Conservation (phyloP, 2,329 filamentous ascomycete species). For the Macroventuria anomochaeta region DNA sequence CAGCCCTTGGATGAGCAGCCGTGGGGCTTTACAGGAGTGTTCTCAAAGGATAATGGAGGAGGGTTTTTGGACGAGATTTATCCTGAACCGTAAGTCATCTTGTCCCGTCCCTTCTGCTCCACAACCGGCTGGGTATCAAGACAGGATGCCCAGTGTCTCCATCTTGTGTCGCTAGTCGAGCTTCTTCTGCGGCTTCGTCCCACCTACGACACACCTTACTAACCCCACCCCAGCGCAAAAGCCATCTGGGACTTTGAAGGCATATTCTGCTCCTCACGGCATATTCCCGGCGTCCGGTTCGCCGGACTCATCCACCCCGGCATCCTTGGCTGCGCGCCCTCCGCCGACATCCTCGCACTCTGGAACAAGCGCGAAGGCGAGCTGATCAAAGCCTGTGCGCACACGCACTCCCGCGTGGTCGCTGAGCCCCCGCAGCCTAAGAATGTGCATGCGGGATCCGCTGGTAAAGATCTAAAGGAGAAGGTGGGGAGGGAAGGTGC, state of each 20-base stretch:
- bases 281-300: conserved; percentile 77
- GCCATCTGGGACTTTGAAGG: conserved; percentile 81
- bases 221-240: conserved; percentile 61
- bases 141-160: too few species aligned
- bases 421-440: conserved; percentile 75
- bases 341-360: conserved; percentile 73
- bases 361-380: conserved; percentile 88
- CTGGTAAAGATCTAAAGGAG: conserved; percentile 63
- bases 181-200: too few species aligned
- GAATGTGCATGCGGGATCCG: conserved; percentile 76
- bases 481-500: conserved; percentile 81
- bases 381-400: conserved; percentile 71
- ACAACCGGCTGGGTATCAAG: too few species aligned
- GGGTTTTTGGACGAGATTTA: conserved; percentile 90
- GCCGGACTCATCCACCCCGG: conserved; percentile 90
- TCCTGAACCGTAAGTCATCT: conserved; percentile 73
- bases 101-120: too few species aligned
- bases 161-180: too few species aligned
- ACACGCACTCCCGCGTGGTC: conserved; percentile 69
- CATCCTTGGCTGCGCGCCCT: conserved; percentile 88
- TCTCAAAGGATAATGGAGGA: conserved; percentile 80
- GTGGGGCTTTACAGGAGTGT: conserved; percentile 90
- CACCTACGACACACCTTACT: too few species aligned
- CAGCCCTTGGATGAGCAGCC: conserved; percentile 85
- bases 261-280: conserved; percentile 81